Evolutionary conservation across 1,284 basidiomycete species (phyloP).

Genomic region (Trametes polyzona): DNA sequence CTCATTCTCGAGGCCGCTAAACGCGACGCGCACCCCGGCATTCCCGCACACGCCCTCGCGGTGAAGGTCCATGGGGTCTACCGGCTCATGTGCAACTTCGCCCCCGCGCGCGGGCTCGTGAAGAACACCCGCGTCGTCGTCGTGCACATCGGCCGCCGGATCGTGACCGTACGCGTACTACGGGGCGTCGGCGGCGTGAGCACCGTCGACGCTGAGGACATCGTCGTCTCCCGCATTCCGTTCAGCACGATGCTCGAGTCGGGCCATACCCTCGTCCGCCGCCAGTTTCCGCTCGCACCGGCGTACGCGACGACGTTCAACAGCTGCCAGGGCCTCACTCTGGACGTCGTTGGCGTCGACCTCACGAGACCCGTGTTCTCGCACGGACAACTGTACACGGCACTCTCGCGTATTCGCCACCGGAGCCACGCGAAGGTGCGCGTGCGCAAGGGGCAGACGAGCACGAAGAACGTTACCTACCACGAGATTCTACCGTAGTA

Average conservation of each 20-base stretch:
- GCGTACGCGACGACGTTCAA: constrained; percentile 50
- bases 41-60: constrained; percentile 37
- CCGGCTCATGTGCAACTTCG: constrained; percentile 43
- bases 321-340: constrained; percentile 47
- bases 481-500: constrained; percentile 29
- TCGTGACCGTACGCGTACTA: constrained; percentile 38
- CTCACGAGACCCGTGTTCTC: constrained; percentile 41
- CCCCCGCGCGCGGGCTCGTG: constrained; percentile 42
- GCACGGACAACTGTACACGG: constrained; percentile 50
- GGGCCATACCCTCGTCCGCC: constrained; percentile 38
- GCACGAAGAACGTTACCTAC: constrained; percentile 34
- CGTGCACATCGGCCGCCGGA: constrained; percentile 29
- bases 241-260: constrained; percentile 37
- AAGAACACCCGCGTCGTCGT: constrained; percentile 45
- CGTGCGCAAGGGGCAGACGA: constrained; percentile 20
- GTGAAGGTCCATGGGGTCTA: constrained; percentile 42
- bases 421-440: constrained; percentile 33
- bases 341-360: constrained; percentile 43
- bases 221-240: constrained; percentile 41
- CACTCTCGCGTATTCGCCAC: constrained; percentile 42
- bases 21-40: constrained; percentile 31
- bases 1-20: constrained; percentile 35
- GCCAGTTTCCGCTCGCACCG: constrained; percentile 45
- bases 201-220: constrained; percentile 31
- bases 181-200: constrained; percentile 27